These are phyloP conservation scores for Daldinia sp. DNA, from an alignment of 2,329 filamentous ascomycete genomes.

Conservation along the genomic window DNA sequence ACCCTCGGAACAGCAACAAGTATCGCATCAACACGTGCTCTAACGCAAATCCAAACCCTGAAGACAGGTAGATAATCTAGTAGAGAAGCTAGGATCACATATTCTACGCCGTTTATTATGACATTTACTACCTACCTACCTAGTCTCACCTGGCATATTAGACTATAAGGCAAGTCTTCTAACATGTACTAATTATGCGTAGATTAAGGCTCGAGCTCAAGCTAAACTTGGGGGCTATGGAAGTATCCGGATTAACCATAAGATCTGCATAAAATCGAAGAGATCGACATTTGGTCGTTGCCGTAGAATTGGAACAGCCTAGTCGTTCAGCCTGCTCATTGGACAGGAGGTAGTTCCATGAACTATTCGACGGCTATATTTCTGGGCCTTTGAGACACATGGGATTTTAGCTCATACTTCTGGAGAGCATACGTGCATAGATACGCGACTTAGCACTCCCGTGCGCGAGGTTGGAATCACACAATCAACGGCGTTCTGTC, in stretches of 20 bases:
- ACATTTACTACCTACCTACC: background rate
- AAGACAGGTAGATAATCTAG: constrained; percentile 18
- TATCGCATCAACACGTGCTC: constrained; percentile 25
- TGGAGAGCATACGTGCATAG: constrained; percentile 23
- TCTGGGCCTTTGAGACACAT: constrained; percentile 29
- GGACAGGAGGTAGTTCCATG: constrained; percentile 16
- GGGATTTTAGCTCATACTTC: constrained; percentile 19
- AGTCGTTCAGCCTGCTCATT: constrained; percentile 19
- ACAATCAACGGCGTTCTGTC: constrained; percentile 36
- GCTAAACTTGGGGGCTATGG: constrained; percentile 26
- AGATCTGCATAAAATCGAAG: constrained; percentile 41
- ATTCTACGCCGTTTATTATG: constrained; percentile 3
- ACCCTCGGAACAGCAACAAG: constrained; percentile 30
- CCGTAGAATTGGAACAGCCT: constrained; percentile 26
- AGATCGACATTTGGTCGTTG: constrained; percentile 32
- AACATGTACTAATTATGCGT: constrained; percentile 20
- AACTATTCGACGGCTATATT: constrained; percentile 14
- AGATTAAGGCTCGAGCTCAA: constrained; percentile 16
- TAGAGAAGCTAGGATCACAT: constrained; percentile 10
- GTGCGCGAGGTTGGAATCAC: constrained; percentile 31
- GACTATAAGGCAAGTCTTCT: background rate
- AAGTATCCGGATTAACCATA: constrained; percentile 37
- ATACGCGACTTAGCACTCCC: constrained; percentile 25
- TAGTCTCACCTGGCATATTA: constrained; percentile 9
- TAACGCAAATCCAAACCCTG: constrained; percentile 24